Conservation (phyloP, 176 grass and related monocot genomes). For the Elaeis guineensis region DNA sequence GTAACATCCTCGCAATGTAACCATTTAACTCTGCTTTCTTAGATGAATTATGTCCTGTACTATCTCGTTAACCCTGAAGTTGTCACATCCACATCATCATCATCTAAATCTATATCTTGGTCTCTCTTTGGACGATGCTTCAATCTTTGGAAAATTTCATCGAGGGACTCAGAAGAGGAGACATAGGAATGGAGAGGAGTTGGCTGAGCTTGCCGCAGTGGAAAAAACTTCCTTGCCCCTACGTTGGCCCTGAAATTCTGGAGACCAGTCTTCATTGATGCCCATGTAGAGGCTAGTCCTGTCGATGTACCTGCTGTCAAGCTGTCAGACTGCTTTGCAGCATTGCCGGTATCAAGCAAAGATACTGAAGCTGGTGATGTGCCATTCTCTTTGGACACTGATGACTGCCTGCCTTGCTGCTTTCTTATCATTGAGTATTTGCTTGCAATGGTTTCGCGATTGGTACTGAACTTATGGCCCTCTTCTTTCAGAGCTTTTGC, state of each 20-base stretch:
- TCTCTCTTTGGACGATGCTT: conserved; percentile 39
- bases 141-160: conserved; percentile 92
- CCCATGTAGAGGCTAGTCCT: conserved; percentile 73
- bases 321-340: conserved; percentile 32
- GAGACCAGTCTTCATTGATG: conserved; percentile 77
- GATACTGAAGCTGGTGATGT: conserved; percentile 49
- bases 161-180: conserved; percentile 65
- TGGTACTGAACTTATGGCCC: conserved; percentile 32
- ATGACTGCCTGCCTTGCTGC: conserved; percentile 35
- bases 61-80: conserved; percentile 35
- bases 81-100: conserved; percentile 33
- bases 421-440: conserved; percentile 85
- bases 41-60: conserved; percentile 8
- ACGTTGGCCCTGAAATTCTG: conserved; percentile 89
- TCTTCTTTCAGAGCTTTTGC: conserved; percentile 26
- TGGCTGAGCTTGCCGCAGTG: conserved; percentile 62
- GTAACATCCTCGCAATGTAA: neutral
- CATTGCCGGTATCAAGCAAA: conserved; percentile 54
- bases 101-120: conserved; percentile 34
- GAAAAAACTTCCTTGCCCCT: conserved; percentile 68
- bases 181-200: conserved; percentile 19
- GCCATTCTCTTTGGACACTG: conserved; percentile 31
- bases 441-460: conserved; percentile 50
- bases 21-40: neutral
- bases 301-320: conserved; percentile 13